phyloP scores from a whole-genome alignment of 148 eudicot species.

The Rhododendron henanense region DNA sequence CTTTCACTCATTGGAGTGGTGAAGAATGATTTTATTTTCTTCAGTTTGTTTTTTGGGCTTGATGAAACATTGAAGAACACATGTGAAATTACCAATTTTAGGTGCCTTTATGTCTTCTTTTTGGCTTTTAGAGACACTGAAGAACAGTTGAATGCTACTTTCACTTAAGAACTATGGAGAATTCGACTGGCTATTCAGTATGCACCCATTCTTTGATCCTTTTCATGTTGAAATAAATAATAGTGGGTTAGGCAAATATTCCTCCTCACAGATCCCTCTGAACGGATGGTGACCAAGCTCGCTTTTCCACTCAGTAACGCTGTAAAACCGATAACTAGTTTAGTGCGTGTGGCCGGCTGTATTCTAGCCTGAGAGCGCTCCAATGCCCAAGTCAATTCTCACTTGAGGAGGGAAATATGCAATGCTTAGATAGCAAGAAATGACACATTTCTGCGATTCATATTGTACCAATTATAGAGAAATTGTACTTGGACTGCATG shows the following conservation, averaged over 20 bases:
- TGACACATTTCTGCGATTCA: neutral
- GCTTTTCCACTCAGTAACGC: neutral
- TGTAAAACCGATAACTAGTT: neutral
- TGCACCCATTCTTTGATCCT: neutral
- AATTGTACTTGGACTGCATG: neutral
- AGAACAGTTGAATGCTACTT: neutral
- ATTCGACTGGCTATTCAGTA: neutral
- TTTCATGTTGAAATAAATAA: neutral
- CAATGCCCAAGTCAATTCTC: neutral
- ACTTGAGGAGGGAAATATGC: neutral
- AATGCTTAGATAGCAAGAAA: neutral
- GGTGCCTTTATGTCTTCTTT: neutral
- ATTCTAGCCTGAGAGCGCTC: neutral
- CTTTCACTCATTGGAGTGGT: neutral
- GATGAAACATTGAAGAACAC: neutral
- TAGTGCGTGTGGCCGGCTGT: neutral
- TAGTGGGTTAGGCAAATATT: neutral
- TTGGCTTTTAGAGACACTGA: neutral
- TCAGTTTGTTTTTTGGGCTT: neutral
- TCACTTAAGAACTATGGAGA: neutral
- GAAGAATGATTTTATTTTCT: neutral
- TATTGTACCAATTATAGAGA: neutral
- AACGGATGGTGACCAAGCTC: neutral
- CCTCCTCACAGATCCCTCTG: neutral
- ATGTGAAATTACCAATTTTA: neutral